A percentile compares a stretch with the other conserved stretches of the same genome.
phyloP scores from a whole-genome alignment of 768 basidiomycete genomes.

The Aureoboletus auriporus region DNA sequence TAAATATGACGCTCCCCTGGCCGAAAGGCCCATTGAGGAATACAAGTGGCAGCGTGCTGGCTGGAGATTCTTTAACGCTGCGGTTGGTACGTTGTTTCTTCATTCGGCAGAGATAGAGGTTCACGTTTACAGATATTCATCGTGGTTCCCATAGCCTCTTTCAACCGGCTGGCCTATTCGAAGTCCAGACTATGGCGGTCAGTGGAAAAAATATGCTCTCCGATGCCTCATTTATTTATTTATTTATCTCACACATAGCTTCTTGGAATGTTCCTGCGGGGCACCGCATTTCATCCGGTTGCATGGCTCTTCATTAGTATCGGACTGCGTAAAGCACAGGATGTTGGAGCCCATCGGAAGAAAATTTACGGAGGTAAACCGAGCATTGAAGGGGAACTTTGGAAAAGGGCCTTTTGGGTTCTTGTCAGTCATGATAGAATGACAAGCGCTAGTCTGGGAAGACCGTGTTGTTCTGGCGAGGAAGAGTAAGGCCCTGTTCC shows the following conservation, averaged over 20 bases:
- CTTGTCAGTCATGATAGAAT: constrained; percentile 59
- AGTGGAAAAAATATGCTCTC: too few relatives aligned
- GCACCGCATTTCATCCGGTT: constrained; percentile 43
- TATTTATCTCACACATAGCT: constrained; percentile 32
- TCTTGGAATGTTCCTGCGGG: constrained; percentile 51
- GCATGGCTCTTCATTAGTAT: constrained; percentile 53
- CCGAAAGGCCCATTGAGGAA: constrained; percentile 25
- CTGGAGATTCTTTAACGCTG: constrained; percentile 55
- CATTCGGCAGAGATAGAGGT: not conserved
- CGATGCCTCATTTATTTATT: too few relatives aligned
- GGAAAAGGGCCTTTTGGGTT: constrained; percentile 79
- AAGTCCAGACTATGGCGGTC: constrained; percentile 56
- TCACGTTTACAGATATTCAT: constrained; percentile 42
- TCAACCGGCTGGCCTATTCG: constrained; percentile 56
- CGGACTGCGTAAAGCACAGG: constrained; percentile 63
- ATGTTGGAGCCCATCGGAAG: constrained; percentile 72
- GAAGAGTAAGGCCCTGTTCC: constrained; percentile 53
- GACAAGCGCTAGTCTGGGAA: constrained; percentile 49
- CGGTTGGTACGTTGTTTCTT: constrained; percentile 39
- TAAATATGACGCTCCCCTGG: constrained; percentile 18
- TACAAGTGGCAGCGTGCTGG: constrained; percentile 53
- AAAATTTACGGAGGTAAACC: constrained; percentile 47
- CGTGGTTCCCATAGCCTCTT: constrained; percentile 47
- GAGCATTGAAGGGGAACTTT: constrained; percentile 60
- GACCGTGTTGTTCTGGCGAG: constrained; percentile 53